Conservation (phyloP, 352 stramenopile species). For the Globisporangium emineosum region DNA sequence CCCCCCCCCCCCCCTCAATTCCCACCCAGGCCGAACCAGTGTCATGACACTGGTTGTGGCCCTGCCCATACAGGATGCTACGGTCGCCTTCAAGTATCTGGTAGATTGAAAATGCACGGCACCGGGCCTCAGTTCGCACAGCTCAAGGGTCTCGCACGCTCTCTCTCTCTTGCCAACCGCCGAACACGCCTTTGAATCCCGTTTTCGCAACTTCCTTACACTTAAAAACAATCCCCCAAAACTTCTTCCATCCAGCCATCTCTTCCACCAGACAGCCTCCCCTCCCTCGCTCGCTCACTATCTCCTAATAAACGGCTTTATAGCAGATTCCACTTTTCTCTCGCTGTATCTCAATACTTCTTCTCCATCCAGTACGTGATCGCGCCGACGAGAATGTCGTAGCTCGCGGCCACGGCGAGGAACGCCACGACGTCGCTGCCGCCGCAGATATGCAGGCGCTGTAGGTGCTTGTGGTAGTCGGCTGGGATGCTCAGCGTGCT, state of each 20-base stretch:
- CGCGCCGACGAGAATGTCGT: conserved; percentile 73
- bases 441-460: conserved; percentile 70
- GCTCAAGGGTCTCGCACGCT: too few relatives aligned
- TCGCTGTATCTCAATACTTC: conserved; percentile 40
- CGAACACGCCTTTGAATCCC: not conserved
- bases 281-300: not conserved
- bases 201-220: not conserved
- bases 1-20: too few relatives aligned
- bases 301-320: not conserved
- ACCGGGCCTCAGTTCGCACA: too few relatives aligned
- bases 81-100: too few relatives aligned
- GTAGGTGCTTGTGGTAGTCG: conserved; percentile 64
- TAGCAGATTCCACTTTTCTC: not conserved
- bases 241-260: not conserved
- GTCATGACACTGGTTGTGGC: too few relatives aligned
- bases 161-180: too few relatives aligned
- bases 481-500: conserved; percentile 69
- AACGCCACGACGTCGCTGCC: conserved; percentile 76
- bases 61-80: too few relatives aligned
- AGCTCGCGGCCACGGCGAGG: conserved; percentile 65
- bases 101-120: too few relatives aligned
- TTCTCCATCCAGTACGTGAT: conserved; percentile 75
- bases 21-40: too few relatives aligned
- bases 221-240: not conserved
- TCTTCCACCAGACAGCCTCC: not conserved